phyloP scores from a whole-genome alignment of 306 rosid species.

The Pachyrhizus erosus region DNA sequence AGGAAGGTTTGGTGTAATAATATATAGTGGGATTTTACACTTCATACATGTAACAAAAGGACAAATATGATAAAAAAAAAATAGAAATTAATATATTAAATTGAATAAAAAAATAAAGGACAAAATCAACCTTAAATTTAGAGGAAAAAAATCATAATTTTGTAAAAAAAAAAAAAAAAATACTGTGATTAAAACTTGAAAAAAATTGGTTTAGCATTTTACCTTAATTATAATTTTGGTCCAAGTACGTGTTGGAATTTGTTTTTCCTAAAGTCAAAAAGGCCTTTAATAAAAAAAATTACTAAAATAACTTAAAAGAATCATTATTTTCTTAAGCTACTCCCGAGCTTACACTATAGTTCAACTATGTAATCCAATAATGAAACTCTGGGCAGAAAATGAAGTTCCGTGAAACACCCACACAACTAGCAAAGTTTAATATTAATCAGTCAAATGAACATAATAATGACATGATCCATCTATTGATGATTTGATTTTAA shows the following conservation, averaged over 20 bases:
- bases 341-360: no score
- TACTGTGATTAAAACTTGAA: no score
- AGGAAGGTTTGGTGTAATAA: no score
- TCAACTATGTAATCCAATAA: neutral
- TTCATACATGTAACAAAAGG: no score
- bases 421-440: neutral
- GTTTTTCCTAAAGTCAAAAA: neutral
- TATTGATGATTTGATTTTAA: neutral
- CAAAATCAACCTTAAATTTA: no score
- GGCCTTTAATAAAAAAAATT: neutral
- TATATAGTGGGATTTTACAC: no score
- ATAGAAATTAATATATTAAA: no score
- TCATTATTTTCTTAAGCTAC: no score
- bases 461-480: neutral
- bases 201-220: neutral
- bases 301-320: neutral
- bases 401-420: constrained; percentile 6
- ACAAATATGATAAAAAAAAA: no score
- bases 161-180: no score
- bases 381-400: neutral
- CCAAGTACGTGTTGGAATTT: neutral
- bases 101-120: no score
- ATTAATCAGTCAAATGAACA: neutral
- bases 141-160: no score
- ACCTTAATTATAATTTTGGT: neutral